Conservation (phyloP, 2,329 filamentous ascomycete genomes). For the Colletotrichum neosansevieriae region DNA sequence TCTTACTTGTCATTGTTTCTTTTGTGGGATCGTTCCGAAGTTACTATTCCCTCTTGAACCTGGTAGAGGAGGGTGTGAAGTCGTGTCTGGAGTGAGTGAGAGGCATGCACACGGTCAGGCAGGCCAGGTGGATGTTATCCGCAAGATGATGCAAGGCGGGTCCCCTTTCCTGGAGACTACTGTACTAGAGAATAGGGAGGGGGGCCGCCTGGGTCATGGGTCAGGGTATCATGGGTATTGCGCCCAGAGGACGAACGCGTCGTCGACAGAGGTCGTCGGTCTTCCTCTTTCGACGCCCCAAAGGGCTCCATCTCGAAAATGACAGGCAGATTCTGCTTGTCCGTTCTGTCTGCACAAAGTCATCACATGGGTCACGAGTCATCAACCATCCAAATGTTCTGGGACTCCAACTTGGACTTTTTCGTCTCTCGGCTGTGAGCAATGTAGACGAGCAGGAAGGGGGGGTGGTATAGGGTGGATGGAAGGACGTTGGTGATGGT, state of each 20-base stretch:
- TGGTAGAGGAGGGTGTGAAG: neutral
- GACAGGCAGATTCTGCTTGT: conserved; percentile 14
- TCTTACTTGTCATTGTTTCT: neutral
- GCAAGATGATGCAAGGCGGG: conserved; percentile 12
- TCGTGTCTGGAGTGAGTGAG: neutral
- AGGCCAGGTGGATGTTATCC: neutral
- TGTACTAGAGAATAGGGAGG: neutral
- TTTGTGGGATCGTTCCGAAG: neutral
- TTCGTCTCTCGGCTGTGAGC: neutral
- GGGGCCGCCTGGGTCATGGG: conserved; percentile 12
- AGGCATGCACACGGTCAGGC: neutral
- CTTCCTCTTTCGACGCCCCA: conserved; percentile 24
- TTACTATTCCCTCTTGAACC: neutral
- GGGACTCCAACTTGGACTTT: neutral
- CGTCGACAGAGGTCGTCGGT: neutral
- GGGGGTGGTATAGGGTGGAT: neutral
- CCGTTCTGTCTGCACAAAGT: neutral
- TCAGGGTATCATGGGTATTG: conserved; percentile 12
- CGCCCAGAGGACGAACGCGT: conserved; percentile 17
- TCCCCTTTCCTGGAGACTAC: neutral
- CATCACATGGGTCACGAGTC: conserved; percentile 27
- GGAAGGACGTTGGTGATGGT: conserved; percentile 7
- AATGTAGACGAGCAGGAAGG: neutral
- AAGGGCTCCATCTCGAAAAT: neutral
- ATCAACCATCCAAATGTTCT: conserved; percentile 2